Conservation (phyloP, 1,284 basidiomycete genomes). For the Pyrrhoderma lamaoense region DNA sequence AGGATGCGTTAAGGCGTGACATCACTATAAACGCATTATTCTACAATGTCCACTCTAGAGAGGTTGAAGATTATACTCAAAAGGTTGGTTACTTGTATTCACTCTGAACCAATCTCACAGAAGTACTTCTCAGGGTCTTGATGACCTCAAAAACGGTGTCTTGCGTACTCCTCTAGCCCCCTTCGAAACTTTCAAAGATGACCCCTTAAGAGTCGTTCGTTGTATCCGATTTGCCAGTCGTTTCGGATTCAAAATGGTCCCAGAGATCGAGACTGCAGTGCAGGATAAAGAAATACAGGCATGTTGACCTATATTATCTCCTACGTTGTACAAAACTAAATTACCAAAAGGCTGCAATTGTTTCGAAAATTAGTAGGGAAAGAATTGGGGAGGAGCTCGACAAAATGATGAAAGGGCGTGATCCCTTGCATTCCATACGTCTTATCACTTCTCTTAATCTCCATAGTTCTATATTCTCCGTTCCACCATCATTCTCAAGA, state of each 20-base stretch:
- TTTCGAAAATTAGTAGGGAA: conserved; percentile 80
- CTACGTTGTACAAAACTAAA: conserved; percentile 3
- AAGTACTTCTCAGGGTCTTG: conserved; percentile 53
- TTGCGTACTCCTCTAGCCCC: conserved; percentile 90
- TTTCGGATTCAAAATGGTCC: conserved; percentile 78
- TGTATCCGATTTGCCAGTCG: conserved; percentile 90
- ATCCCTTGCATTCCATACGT: conserved; percentile 68
- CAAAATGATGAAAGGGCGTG: conserved; percentile 82
- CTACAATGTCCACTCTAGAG: conserved; percentile 89
- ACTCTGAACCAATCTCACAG: no score
- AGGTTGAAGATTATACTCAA: conserved; percentile 85
- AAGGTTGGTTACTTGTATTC: conserved; percentile 39
- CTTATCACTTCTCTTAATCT: conserved; percentile 67
- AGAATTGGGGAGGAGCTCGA: conserved; percentile 85
- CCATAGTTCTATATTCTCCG: conserved; percentile 64
- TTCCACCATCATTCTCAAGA: conserved; percentile 39
- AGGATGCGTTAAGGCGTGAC: conserved; percentile 90
- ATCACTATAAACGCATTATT: conserved; percentile 96
- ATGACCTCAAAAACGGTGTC: conserved; percentile 73
- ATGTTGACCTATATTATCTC: conserved; percentile 15
- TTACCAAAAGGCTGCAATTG: conserved; percentile 53
- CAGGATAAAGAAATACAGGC: conserved; percentile 68
- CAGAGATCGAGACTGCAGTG: conserved; percentile 62
- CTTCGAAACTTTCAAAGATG: conserved; percentile 85
- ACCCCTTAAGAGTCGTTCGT: conserved; percentile 87